Evolutionary conservation across 176 grass and related monocot species (phyloP).

Genomic region (Oryza australiensis): DNA sequence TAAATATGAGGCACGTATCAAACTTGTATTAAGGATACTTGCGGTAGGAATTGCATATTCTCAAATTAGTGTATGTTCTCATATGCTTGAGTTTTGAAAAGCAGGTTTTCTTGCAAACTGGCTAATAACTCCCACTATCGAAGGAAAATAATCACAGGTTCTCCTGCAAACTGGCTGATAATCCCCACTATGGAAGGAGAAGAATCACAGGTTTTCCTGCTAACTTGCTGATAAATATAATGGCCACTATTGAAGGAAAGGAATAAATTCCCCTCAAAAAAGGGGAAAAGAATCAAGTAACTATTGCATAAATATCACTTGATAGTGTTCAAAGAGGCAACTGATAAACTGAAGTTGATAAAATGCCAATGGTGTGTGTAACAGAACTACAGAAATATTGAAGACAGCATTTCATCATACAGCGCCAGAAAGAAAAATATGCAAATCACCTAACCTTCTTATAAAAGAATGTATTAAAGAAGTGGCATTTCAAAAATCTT

Average conservation of each 20-base stretch:
- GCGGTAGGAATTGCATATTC: background rate
- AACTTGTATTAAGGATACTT: background rate
- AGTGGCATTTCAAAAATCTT: conserved; percentile 79
- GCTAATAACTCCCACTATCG: too few species aligned
- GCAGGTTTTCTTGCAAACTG: too few species aligned
- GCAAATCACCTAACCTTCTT: conserved; percentile 52
- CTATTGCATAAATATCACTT: background rate
- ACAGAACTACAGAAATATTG: background rate
- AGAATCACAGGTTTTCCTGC: background rate
- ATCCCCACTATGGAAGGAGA: too few species aligned
- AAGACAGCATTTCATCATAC: background rate
- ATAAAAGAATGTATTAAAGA: conserved; percentile 93
- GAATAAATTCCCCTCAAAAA: background rate
- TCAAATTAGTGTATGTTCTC: background rate
- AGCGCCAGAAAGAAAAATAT: conserved; percentile 18
- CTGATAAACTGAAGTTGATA: background rate
- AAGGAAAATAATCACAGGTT: too few species aligned
- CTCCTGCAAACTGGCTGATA: too few species aligned
- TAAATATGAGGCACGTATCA: background rate
- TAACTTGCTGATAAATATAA: background rate
- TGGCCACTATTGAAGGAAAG: background rate
- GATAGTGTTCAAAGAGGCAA: background rate
- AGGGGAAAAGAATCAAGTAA: background rate
- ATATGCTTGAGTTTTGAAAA: conserved; percentile 1
- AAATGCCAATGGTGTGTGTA: background rate